phyloP scores from a whole-genome alignment of 75 land plant species.

The Picea sitchensis region DNA sequence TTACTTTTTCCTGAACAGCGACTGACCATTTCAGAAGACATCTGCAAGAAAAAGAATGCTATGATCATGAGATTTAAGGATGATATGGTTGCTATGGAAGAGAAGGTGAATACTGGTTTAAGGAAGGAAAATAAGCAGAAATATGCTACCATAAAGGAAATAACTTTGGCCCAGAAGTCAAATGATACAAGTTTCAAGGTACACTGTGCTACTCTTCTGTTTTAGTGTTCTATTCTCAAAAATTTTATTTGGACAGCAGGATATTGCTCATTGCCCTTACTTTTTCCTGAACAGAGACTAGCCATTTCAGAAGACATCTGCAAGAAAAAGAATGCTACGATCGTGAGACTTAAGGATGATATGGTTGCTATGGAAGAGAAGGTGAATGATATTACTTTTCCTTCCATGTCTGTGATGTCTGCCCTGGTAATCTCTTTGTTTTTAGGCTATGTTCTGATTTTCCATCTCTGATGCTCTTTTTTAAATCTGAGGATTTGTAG shows the following conservation, averaged over 20 bases:
- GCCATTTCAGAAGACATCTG: constrained; percentile 62
- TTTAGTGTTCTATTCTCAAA: too few relatives aligned
- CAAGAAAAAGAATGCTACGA: constrained; percentile 52
- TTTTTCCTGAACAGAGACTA: constrained; percentile 45
- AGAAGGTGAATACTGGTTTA: constrained; percentile 50
- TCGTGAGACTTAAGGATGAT: constrained; percentile 55
- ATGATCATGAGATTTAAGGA: constrained; percentile 46
- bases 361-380: constrained; percentile 59
- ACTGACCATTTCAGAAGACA: constrained; percentile 59
- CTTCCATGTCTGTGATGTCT: not conserved
- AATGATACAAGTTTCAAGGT: constrained; percentile 52
- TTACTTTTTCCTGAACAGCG: constrained; percentile 28
- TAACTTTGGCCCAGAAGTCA: constrained; percentile 35
- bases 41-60: constrained; percentile 56
- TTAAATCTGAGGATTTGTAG: constrained; percentile 13
- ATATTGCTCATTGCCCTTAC: not conserved
- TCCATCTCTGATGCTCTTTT: not conserved
- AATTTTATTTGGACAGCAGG: not conserved
- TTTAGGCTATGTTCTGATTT: not conserved
- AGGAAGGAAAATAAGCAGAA: constrained; percentile 55
- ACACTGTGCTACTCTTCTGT: not conserved
- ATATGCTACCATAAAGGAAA: constrained; percentile 53
- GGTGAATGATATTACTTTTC: constrained; percentile 27
- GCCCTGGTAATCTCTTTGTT: not conserved
- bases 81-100: constrained; percentile 60